phyloP scores from a whole-genome alignment of 805 yeast species.

The Teunomyces panamensis region DNA sequence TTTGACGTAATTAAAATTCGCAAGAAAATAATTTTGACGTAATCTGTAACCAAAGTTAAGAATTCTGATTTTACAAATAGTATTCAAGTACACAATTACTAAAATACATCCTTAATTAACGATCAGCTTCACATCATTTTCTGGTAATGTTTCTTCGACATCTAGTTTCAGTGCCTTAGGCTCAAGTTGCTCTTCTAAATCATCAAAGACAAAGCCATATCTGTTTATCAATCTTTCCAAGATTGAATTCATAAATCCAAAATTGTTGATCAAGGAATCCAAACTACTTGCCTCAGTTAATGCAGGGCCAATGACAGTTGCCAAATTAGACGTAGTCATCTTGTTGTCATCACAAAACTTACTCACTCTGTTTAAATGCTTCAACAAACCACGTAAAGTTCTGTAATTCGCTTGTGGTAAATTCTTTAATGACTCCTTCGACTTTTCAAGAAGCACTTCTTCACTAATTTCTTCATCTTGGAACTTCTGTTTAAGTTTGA shows the following conservation, averaged over 20 bases:
- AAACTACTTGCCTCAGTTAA: constrained; percentile 54
- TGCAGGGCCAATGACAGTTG: constrained; percentile 79
- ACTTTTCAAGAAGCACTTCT: constrained; percentile 12
- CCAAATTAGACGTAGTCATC: constrained; percentile 87
- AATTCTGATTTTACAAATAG: not conserved
- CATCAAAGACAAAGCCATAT: constrained; percentile 38
- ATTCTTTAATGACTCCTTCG: constrained; percentile 29
- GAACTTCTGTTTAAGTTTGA: constrained; percentile 27
- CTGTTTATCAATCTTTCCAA: constrained; percentile 49
- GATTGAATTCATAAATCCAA: constrained; percentile 54
- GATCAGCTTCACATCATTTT: not conserved
- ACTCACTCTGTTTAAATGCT: constrained; percentile 69
- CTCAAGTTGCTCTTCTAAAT: constrained; percentile 2
- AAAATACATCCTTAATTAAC: not conserved
- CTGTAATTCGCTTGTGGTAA: constrained; percentile 69
- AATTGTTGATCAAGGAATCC: constrained; percentile 43
- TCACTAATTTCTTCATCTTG: constrained; percentile 14
- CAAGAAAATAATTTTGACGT: not conserved
- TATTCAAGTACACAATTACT: not conserved
- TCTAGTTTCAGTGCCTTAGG: not conserved
- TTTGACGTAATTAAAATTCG: not conserved
- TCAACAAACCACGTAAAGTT: constrained; percentile 61
- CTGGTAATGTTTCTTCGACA: not conserved
- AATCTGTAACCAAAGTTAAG: not conserved
- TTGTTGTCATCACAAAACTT: constrained; percentile 65